Base-by-base conservation (phyloP, 2,329 filamentous ascomycete genomes). In the Conoideocrella luteorostrata region DNA sequence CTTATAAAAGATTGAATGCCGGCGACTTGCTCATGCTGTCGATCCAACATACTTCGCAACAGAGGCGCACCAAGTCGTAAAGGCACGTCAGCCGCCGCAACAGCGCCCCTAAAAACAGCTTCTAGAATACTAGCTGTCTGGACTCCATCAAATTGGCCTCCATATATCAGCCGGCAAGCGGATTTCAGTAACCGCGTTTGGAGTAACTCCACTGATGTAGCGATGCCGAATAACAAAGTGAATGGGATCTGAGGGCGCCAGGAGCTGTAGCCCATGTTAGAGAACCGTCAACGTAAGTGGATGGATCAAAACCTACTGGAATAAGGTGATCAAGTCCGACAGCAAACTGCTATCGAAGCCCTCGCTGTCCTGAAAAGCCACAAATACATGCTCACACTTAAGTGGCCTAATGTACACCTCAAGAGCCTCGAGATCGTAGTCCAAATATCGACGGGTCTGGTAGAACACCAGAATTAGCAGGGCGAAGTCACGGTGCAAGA, bases 311-410 rank as follows among this genome's bases (percentile, higher is more conserved):
- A 64, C 73, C 39, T 69, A 85, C 82, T 78, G 76, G 47, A 91
- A 73, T 5, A 90, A 71, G 29, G 74, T 70, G 36, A 91, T 74
- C 28, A 88, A 58, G 46, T 91, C 86, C 1, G 80, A 81, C 11
- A 94, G 66, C n/a, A 93, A 63, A 23, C 68, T 68, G 37, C 78
- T 78, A 53, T 90, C 86, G 56, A 93, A 90, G 1, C 83, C 86
- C 63, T 93, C 88, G 49, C 85, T 88, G 56, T 93, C 87, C 59
- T 89, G 83, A 47, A 93, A 80, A 0, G 84, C 80, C 39, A 94
- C 69, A 41, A 88, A 74, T 9, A 91, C 75, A 52, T 80, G 78
- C 32, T 74, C 64, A 23, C 73, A 74, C 20, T 64, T 60, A 29
- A 75, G 72, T 7, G 70, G 66, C 46, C 70, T 71, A 12, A 81